Evolutionary conservation across 306 rosid species (phyloP).

Genomic region (Ammopiptanthus mongolicus): DNA sequence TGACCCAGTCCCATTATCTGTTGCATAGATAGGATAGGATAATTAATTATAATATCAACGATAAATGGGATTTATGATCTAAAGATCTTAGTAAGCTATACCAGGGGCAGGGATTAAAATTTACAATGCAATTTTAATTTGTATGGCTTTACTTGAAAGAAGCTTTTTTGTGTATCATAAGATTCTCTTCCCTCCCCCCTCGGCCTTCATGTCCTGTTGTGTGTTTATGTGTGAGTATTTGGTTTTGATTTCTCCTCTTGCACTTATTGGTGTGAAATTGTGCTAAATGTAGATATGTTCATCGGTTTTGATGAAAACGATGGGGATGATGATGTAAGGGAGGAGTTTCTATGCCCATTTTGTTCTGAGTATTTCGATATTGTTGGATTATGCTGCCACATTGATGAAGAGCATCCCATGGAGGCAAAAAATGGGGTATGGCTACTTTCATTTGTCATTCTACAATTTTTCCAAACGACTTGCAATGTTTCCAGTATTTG

Average conservation of each 20-base stretch:
- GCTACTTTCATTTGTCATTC: conserved; percentile 10
- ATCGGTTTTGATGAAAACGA: conserved; percentile 89
- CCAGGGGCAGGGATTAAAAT: not conserved
- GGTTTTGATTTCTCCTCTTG: not conserved
- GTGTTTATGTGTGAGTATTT: conserved; percentile 2
- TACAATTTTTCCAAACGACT: not conserved
- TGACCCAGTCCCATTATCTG: not conserved
- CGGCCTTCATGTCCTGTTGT: not conserved
- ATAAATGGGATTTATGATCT: conserved; percentile 1
- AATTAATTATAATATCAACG: not conserved
- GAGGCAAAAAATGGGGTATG: conserved; percentile 91
- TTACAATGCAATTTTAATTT: not conserved
- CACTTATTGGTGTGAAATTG: conserved; percentile 13
- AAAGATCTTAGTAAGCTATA: not conserved
- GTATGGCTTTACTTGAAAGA: not conserved
- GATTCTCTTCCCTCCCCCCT: not conserved
- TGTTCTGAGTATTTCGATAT: conserved; percentile 88
- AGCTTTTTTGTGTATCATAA: not conserved
- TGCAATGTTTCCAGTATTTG: not conserved
- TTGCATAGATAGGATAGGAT: not conserved
- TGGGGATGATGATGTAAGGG: conserved; percentile 83
- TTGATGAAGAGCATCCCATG: conserved; percentile 91
- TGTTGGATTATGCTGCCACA: conserved; percentile 98
- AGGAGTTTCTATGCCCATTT: conserved; percentile 90
- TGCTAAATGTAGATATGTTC: conserved; percentile 63